Percentiles rank a stretch among this genome's conserved stretches.
phyloP scores from a whole-genome alignment of 495 filamentous ascomycete species.

The Letharia columbiana region DNA sequence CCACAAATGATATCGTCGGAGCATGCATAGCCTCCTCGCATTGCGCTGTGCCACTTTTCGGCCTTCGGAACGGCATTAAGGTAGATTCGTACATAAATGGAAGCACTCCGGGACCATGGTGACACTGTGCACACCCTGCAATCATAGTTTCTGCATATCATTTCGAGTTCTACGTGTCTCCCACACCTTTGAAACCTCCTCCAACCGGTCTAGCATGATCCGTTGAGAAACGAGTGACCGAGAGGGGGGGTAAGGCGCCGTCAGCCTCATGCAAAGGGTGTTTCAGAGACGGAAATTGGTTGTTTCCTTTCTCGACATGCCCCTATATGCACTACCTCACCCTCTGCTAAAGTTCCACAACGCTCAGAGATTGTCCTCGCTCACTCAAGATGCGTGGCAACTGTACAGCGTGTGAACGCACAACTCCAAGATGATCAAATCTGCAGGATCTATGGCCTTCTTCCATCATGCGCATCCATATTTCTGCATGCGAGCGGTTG shows the following conservation, averaged over 20 bases:
- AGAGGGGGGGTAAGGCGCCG: background rate
- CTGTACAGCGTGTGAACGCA: background rate
- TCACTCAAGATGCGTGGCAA: background rate
- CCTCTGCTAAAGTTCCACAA: background rate
- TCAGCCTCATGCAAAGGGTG: background rate
- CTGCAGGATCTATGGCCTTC: background rate
- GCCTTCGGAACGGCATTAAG: background rate
- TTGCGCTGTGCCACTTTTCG: background rate
- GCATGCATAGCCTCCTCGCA: background rate
- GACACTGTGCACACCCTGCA: background rate
- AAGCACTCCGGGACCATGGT: background rate
- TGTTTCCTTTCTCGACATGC: background rate
- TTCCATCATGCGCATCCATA: background rate
- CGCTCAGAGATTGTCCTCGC: background rate
- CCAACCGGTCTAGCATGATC: background rate
- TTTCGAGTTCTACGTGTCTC: background rate
- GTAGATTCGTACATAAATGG: background rate
- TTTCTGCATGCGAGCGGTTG: background rate
- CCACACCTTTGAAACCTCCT: background rate
- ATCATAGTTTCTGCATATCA: background rate
- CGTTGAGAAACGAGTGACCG: background rate
- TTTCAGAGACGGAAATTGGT: background rate
- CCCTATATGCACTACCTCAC: background rate
- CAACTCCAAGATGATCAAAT: background rate
- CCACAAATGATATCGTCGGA: background rate